These are phyloP conservation scores for Lanzia echinophila DNA, from an alignment of 2,329 filamentous ascomycete species.

Conservation along the genomic window DNA sequence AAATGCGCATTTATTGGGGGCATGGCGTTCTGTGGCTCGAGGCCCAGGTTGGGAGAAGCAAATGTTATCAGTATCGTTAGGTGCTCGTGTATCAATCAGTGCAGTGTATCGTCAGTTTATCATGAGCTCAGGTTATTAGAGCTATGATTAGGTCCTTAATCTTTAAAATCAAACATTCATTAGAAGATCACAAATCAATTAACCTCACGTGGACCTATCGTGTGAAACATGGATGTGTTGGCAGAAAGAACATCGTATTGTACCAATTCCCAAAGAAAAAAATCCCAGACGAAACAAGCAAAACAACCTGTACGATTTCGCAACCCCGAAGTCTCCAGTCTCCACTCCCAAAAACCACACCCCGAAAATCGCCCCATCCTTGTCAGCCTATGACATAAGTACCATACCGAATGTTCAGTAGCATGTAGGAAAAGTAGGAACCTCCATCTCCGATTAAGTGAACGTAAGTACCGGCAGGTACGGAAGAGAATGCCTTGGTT, in stretches of 20 bases:
- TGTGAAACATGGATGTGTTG: slow-evolving; percentile 9
- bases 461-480: not conserved
- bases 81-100: not conserved
- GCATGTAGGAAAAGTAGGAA: not conserved
- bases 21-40: no score
- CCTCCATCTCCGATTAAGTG: not conserved
- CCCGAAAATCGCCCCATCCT: not conserved
- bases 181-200: slow-evolving; percentile 4
- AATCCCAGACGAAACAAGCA: slow-evolving; percentile 1
- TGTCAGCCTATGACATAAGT: not conserved
- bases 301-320: slow-evolving; percentile 9
- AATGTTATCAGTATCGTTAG: not conserved
- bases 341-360: not conserved
- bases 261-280: slow-evolving; percentile 16
- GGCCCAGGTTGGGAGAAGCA: not conserved
- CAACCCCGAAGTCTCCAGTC: not conserved
- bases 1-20: no score
- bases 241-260: slow-evolving; percentile 22
- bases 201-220: not conserved
- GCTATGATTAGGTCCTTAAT: not conserved
- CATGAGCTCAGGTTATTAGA: not conserved
- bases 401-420: not conserved
- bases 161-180: not conserved
- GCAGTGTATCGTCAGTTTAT: not conserved
- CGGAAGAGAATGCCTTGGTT: not conserved